These are phyloP conservation scores for Pythium aristosporum DNA, from an alignment of 352 stramenopile genomes.

Conservation along the genomic window DNA sequence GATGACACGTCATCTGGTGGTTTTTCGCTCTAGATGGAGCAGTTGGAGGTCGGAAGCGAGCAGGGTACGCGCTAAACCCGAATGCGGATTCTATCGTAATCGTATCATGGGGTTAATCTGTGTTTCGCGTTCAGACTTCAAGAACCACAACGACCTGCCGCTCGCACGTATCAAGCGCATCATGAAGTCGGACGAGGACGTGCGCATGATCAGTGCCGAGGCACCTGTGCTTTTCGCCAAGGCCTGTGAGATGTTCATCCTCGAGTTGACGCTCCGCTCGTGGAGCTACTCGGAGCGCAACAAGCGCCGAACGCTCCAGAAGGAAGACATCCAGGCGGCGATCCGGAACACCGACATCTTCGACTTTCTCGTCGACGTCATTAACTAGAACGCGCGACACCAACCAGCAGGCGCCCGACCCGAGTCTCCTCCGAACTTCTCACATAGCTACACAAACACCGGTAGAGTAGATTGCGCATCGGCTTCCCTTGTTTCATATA, in stretches of 20 bases:
- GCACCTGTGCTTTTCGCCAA: slow-evolving; percentile 99
- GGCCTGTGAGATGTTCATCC: slow-evolving; percentile 99
- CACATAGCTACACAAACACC: slow-evolving; percentile 6
- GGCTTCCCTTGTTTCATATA: slow-evolving; percentile 13
- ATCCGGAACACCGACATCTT: slow-evolving; percentile 99
- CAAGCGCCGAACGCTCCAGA: slow-evolving; percentile 94
- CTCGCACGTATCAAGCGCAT: slow-evolving; percentile 95
- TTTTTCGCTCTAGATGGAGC: slow-evolving; percentile 68
- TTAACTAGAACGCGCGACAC: slow-evolving; percentile 61
- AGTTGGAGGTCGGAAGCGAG: slow-evolving; percentile 91
- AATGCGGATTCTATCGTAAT: not conserved
- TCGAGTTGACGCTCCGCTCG: slow-evolving; percentile 96
- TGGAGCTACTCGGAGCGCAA: slow-evolving; percentile 89
- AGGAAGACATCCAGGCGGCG: slow-evolving; percentile 97
- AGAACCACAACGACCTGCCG: slow-evolving; percentile 98
- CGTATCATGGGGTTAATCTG: not conserved
- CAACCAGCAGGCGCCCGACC: not conserved
- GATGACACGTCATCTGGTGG: slow-evolving; percentile 5
- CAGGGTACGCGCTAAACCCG: slow-evolving; percentile 57
- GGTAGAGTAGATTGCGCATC: slow-evolving; percentile 13
- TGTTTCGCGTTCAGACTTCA: slow-evolving; percentile 87
- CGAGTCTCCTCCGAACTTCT: not conserved
- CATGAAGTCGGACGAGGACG: slow-evolving; percentile 95
- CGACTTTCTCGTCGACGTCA: slow-evolving; percentile 97
- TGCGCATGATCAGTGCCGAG: slow-evolving; percentile 98